Evolutionary conservation across 139 green algal genomes (phyloP).

Genomic region (Picocystis salinarum): DNA sequence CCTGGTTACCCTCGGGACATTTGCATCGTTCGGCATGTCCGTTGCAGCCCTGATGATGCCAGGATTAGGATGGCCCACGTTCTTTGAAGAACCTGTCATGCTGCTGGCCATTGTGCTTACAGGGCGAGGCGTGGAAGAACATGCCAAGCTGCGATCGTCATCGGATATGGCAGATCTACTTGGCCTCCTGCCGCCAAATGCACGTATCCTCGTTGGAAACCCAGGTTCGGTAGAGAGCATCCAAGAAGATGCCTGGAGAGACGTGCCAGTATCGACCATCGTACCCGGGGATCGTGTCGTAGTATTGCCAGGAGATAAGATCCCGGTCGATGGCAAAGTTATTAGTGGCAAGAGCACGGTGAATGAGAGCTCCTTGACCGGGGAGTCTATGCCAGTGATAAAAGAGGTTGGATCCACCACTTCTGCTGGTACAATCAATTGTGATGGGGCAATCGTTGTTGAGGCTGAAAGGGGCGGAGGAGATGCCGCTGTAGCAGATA

Average conservation of each 20-base stretch:
- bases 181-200: conserved; percentile 58
- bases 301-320: conserved; percentile 57
- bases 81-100: conserved; percentile 97
- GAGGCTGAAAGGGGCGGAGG: conserved; percentile 35
- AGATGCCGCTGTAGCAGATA: conserved; percentile 61
- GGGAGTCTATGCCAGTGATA: conserved; percentile 58
- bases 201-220: conserved; percentile 40
- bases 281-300: conserved; percentile 38
- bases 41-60: conserved; percentile 49
- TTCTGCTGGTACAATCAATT: conserved; percentile 29
- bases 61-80: conserved; percentile 66
- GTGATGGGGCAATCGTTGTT: conserved; percentile 47
- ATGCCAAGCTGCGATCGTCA: conserved; percentile 70
- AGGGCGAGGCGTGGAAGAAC: conserved; percentile 72
- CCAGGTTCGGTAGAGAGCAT: background rate
- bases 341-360: conserved; percentile 33
- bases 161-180: conserved; percentile 78
- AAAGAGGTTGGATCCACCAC: conserved; percentile 16
- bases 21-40: conserved; percentile 61
- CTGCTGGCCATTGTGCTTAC: conserved; percentile 82
- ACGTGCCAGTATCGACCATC: conserved; percentile 48
- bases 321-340: conserved; percentile 69
- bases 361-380: conserved; percentile 60
- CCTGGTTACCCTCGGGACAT: conserved; percentile 77
- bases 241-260: conserved; percentile 8